Evolutionary conservation across 2,329 filamentous ascomycete genomes (phyloP).

Genomic region (Albophoma yamanashiensis): DNA sequence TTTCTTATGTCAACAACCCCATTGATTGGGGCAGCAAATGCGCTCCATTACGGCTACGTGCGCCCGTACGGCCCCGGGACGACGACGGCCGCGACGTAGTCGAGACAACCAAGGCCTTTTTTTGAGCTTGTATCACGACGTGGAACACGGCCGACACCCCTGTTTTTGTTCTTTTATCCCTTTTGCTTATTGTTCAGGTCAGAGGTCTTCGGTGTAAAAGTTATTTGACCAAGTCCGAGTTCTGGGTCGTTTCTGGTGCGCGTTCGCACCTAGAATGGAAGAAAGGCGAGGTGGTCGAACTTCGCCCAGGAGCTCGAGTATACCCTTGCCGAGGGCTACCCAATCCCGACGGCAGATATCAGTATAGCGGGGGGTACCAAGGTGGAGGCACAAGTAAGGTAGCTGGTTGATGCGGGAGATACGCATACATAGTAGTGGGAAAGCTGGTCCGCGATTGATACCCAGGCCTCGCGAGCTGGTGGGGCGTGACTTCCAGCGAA

Average conservation of each 20-base stretch:
- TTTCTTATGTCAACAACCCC: background rate
- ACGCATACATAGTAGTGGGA: background rate
- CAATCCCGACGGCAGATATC: background rate
- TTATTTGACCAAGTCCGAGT: background rate
- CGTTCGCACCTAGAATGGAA: background rate
- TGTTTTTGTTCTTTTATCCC: background rate
- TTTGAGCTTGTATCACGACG: slow-evolving; percentile 3
- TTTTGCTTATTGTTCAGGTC: background rate
- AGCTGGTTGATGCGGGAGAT: background rate
- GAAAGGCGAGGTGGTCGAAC: too few relatives aligned
- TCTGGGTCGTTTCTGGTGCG: background rate
- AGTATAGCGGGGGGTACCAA: background rate
- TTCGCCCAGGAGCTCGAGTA: background rate
- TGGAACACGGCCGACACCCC: slow-evolving; percentile 1
- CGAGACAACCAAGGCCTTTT: background rate
- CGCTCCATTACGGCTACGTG: background rate
- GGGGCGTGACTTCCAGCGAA: background rate
- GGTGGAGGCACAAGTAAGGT: too few relatives aligned
- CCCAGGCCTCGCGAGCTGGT: background rate
- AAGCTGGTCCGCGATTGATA: background rate
- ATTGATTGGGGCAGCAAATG: background rate
- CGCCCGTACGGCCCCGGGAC: background rate
- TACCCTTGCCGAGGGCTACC: background rate
- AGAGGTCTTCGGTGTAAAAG: background rate
- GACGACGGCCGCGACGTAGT: background rate